Conservation (phyloP, 2,329 filamentous ascomycete genomes). For the Xylariaceae sp. region DNA sequence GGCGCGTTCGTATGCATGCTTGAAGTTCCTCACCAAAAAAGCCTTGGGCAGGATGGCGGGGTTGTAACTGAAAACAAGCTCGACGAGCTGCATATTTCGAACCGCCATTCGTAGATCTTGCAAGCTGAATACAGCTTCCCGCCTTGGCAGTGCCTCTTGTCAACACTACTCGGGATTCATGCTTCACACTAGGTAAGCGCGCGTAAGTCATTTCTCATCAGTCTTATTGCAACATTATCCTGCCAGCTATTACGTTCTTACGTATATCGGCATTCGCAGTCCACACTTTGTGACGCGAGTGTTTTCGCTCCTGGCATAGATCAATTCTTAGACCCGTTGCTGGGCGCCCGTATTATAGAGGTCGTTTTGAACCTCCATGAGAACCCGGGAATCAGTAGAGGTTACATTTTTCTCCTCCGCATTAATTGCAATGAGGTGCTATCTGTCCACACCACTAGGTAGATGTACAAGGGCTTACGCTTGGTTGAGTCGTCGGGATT, state of each 20-base stretch:
- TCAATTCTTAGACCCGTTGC: slow-evolving; percentile 44
- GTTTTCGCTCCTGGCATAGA: slow-evolving; percentile 56
- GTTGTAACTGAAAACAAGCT: too few species aligned
- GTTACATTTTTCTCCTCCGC: slow-evolving; percentile 44
- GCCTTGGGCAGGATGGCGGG: too few species aligned
- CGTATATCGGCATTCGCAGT: slow-evolving; percentile 47
- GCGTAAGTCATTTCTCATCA: slow-evolving; percentile 1
- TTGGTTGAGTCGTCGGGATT: too few species aligned
- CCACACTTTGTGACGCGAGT: slow-evolving; percentile 41
- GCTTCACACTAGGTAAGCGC: slow-evolving; percentile 1
- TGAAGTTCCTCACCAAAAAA: too few species aligned
- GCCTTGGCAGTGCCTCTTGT: background rate
- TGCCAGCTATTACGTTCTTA: slow-evolving; percentile 28
- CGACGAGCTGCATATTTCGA: too few species aligned
- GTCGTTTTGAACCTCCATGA: slow-evolving; percentile 51
- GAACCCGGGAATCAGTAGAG: slow-evolving; percentile 56
- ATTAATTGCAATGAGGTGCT: too few species aligned
- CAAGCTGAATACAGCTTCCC: background rate
- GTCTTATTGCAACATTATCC: slow-evolving; percentile 4
- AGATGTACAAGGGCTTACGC: too few species aligned
- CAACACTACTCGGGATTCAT: background rate
- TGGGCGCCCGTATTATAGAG: slow-evolving; percentile 53
- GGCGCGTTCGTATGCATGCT: too few species aligned
- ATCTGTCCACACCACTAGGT: too few species aligned
- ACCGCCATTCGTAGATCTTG: too few species aligned